These are phyloP conservation scores for Globisporangium takayamanum DNA, from an alignment of 352 stramenopile genomes.

Conservation along the genomic window DNA sequence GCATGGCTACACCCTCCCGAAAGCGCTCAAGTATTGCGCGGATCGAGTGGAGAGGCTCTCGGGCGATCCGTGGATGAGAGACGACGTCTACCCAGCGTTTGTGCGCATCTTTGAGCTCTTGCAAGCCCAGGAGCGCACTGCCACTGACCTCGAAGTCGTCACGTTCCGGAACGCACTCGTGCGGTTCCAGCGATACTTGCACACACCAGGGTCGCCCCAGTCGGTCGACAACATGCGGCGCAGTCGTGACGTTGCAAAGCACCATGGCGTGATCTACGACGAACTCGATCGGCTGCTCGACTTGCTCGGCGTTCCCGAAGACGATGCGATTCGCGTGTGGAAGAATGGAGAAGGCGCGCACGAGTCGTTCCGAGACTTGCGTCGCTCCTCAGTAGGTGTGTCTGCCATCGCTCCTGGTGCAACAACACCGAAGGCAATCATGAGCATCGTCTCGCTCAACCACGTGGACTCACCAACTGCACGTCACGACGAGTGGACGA, in stretches of 20 bases:
- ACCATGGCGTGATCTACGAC: constrained; percentile 4
- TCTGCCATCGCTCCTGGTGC: neutral
- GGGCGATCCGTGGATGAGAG: neutral
- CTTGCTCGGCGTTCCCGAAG: neutral
- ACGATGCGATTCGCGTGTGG: constrained; percentile 3
- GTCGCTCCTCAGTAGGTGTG: neutral
- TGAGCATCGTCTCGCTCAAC: neutral
- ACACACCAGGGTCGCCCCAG: neutral
- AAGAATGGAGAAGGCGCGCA: neutral
- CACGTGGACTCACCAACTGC: neutral
- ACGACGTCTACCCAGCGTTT: neutral
- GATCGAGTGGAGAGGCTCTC: neutral
- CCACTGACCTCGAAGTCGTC: neutral
- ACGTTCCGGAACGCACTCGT: neutral
- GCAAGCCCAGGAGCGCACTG: neutral
- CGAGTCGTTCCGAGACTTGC: neutral
- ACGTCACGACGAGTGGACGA: neutral
- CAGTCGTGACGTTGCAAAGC: constrained; percentile 2
- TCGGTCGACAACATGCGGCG: neutral
- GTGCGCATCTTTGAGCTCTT: neutral
- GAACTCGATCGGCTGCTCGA: constrained; percentile 4
- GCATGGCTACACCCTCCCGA: neutral
- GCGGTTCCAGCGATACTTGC: constrained; percentile 1
- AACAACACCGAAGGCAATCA: too few relatives aligned
- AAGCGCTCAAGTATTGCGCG: neutral